A percentile compares a stretch with the other conserved stretches of the same genome.
These are phyloP conservation scores for Tilletiaria anomala DNA, from an alignment of 1,284 basidiomycete species.

Conservation along the genomic window DNA sequence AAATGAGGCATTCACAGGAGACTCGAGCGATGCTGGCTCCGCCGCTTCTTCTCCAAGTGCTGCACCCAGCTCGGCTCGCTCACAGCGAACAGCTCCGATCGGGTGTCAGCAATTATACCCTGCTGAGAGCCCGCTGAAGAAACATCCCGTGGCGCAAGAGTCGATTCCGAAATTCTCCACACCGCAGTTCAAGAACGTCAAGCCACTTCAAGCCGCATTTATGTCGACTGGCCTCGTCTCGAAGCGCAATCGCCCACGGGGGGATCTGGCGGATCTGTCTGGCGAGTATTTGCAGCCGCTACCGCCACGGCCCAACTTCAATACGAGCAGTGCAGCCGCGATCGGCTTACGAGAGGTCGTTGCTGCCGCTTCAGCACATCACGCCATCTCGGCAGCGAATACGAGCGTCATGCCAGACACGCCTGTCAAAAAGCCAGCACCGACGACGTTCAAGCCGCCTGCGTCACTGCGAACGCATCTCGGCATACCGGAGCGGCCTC, in stretches of 20 bases:
- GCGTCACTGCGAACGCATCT: constrained; percentile 6
- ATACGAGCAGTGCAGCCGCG: constrained; percentile 1
- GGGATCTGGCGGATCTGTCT: neutral
- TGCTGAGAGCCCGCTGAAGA: no score
- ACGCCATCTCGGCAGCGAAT: constrained; percentile 4
- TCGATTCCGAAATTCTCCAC: no score
- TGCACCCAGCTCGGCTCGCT: no score
- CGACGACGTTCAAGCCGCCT: constrained; percentile 3
- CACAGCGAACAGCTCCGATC: no score
- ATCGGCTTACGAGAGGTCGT: constrained; percentile 33
- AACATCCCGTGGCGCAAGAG: no score
- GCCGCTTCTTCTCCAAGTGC: no score
- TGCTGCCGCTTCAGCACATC: constrained; percentile 25
- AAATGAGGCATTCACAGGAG: no score
- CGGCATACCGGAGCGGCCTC: constrained; percentile 2
- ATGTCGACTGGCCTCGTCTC: constrained; percentile 41
- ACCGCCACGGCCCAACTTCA: constrained; percentile 18
- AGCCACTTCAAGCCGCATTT: constrained; percentile 42
- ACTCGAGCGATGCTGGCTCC: no score
- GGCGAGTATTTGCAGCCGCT: constrained; percentile 5
- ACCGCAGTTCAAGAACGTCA: constrained; percentile 42
- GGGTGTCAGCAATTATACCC: no score
- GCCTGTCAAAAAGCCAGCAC: constrained; percentile 29
- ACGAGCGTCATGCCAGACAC: constrained; percentile 40
- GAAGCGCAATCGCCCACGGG: constrained; percentile 16